These are phyloP conservation scores for Borovskyia barvae DNA, from an alignment of 208 protist species.

Conservation along the genomic window DNA sequence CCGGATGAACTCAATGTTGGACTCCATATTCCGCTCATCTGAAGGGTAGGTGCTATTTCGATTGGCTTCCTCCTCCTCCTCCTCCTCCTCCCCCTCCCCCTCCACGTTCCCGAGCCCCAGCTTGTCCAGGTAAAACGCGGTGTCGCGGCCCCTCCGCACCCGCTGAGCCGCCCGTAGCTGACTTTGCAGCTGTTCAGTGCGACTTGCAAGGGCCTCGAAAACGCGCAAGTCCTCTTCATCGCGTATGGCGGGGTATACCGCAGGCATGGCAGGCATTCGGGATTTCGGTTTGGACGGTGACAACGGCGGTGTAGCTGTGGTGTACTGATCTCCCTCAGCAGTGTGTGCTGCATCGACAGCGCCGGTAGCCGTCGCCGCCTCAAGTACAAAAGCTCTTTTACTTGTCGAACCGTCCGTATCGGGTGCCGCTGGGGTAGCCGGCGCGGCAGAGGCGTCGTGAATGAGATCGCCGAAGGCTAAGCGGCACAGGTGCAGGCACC, in stretches of 20 bases:
- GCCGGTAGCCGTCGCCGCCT: background rate
- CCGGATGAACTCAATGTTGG: background rate
- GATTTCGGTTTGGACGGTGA: no score
- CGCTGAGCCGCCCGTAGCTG: slow-evolving; percentile 43
- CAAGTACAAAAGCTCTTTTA: background rate
- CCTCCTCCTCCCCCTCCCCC: slow-evolving; percentile 1
- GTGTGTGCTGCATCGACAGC: background rate
- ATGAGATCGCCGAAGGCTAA: slow-evolving; percentile 15
- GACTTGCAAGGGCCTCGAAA: slow-evolving; percentile 47
- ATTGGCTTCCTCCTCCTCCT: background rate
- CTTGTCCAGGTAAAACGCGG: slow-evolving; percentile 53
- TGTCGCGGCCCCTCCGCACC: slow-evolving; percentile 32
- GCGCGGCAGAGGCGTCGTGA: background rate
- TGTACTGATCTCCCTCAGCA: background rate
- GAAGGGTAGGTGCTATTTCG: background rate
- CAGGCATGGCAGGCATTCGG: background rate
- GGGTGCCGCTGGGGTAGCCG: background rate
- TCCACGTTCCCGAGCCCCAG: slow-evolving; percentile 19
- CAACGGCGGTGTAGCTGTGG: background rate
- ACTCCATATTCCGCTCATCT: background rate
- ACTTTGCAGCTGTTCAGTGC: slow-evolving; percentile 57
- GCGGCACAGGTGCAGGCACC: slow-evolving; percentile 66
- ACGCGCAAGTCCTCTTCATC: slow-evolving; percentile 44
- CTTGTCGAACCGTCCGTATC: background rate
- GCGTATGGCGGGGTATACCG: slow-evolving; percentile 3